Conservation (phyloP, 2,329 filamentous ascomycete genomes). For the Fusarium sp. region DNA sequence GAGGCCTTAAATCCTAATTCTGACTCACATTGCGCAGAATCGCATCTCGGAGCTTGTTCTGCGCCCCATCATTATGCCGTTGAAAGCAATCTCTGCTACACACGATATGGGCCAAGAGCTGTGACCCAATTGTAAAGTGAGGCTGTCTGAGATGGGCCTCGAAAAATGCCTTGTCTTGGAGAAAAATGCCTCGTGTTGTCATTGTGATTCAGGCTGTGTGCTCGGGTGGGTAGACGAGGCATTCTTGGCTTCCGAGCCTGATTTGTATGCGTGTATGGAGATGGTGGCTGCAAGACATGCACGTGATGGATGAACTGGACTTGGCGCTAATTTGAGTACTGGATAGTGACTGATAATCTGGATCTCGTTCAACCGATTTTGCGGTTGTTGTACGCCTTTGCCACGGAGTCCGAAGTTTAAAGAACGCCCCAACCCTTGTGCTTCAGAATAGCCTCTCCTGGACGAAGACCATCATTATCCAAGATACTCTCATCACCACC, state of each 20-base stretch:
- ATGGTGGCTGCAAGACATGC: not conserved
- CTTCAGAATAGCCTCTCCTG: not conserved
- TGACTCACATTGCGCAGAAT: accelerated
- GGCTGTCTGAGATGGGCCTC: not conserved
- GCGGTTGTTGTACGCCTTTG: too few species aligned
- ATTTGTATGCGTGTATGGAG: not conserved
- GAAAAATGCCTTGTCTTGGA: not conserved
- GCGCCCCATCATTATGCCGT: not conserved
- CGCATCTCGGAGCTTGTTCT: accelerated
- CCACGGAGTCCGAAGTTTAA: too few species aligned
- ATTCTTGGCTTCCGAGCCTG: not conserved
- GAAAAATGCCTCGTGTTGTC: not conserved
- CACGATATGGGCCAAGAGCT: accelerated
- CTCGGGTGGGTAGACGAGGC: not conserved
- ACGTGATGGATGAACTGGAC: not conserved
- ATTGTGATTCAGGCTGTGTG: not conserved
- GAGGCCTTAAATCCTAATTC: not conserved
- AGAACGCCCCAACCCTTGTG: not conserved
- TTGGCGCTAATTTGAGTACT: too few species aligned
- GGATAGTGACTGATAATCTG: too few species aligned
- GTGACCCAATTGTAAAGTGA: not conserved
- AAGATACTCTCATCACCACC: not conserved
- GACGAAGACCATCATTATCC: not conserved
- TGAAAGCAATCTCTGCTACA: not conserved
- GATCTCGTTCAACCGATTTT: too few species aligned